Conservation (phyloP, 768 basidiomycete species). For the Collybia nuda region DNA sequence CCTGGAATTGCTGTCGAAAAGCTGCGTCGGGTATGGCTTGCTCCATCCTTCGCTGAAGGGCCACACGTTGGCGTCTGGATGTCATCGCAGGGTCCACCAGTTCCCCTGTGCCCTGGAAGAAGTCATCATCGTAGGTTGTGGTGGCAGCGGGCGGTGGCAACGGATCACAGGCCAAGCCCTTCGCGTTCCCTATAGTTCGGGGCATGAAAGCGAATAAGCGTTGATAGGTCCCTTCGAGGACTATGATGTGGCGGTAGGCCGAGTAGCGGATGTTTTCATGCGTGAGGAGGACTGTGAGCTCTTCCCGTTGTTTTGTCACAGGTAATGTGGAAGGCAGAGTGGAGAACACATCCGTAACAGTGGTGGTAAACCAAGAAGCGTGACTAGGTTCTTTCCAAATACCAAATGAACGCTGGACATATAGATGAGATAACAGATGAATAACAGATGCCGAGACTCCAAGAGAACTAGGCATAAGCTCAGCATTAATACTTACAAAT, state of each 20-base stretch:
- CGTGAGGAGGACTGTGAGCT: slow-evolving; percentile 39
- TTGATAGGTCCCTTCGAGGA: slow-evolving; percentile 63
- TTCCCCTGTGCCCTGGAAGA: slow-evolving; percentile 70
- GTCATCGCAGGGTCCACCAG: slow-evolving; percentile 24
- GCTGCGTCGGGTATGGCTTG: slow-evolving; percentile 57
- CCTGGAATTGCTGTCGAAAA: slow-evolving; percentile 50
- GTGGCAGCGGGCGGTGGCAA: slow-evolving; percentile 68
- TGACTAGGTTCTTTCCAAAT: slow-evolving; percentile 80
- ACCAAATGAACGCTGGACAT: slow-evolving; percentile 71
- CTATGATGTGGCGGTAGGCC: slow-evolving; percentile 74
- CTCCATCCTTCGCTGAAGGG: slow-evolving; percentile 53
- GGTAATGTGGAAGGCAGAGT: slow-evolving; percentile 34
- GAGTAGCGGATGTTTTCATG: slow-evolving; percentile 44
- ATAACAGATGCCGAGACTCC: slow-evolving; percentile 46
- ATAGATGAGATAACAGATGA: slow-evolving; percentile 86
- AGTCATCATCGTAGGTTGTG: slow-evolving; percentile 67
- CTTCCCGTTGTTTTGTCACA: slow-evolving; percentile 26
- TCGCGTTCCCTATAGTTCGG: slow-evolving; percentile 37
- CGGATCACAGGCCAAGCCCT: slow-evolving; percentile 80
- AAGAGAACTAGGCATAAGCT: slow-evolving; percentile 29
- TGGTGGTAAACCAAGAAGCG: slow-evolving; percentile 68
- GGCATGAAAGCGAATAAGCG: slow-evolving; percentile 75
- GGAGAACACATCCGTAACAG: slow-evolving; percentile 44
- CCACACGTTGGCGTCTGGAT: slow-evolving; percentile 34
- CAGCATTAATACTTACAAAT: neutral